Evolutionary conservation across 208 protist species (phyloP), one percentile per base, ranked within the genome.

Genomic region (Crithidia expoeki): DNA sequence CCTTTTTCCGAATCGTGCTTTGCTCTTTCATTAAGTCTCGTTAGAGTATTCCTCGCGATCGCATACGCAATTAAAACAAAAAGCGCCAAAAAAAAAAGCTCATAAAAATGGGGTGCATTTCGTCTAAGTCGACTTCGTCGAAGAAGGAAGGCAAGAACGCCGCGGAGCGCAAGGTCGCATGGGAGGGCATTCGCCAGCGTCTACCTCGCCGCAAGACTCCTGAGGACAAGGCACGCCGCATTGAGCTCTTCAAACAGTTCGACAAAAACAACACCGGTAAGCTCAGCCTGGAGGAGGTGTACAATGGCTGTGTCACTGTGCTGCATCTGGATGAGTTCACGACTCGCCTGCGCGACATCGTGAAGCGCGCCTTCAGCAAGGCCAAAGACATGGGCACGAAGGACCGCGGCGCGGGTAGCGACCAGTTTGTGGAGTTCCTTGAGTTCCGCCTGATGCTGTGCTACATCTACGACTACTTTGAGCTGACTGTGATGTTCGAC

Each of bases 361-460:
- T 88, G 51, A 90, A 92, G 85, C 84, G 89, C 57, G 87, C 89
- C 33, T 96, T 90, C 83, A 72, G 89, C 53, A 92, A 88, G 72
- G 88, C 88, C 19, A 85, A 89, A 65, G 80, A 67, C 40, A 53
- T 84, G 63, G 85, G 80, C 27, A 86, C 44, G 51, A 75, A 77
- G 50, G 74, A 68, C 46, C 46, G 67, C 66, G 63, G 51, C 66
- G 34, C 19, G 17, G 84, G 81, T 34, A 68, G 55, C 36, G 63
- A 51, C 2, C 74, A 95, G 52, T 81, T 75, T 21, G 85, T 93
- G 36, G 79, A 88, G 66, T 85, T 86, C 63, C 67, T 81, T 4
- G 87, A 92, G 78, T 95, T 95, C 81, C 84, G 87, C 67, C 71
- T 93, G 55, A 80, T 95, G 63, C 78, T 95, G 36, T 90, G 72